These are phyloP conservation scores for Malassezia arunalokei DNA, from an alignment of 1,284 basidiomycete species.

Conservation along the genomic window DNA sequence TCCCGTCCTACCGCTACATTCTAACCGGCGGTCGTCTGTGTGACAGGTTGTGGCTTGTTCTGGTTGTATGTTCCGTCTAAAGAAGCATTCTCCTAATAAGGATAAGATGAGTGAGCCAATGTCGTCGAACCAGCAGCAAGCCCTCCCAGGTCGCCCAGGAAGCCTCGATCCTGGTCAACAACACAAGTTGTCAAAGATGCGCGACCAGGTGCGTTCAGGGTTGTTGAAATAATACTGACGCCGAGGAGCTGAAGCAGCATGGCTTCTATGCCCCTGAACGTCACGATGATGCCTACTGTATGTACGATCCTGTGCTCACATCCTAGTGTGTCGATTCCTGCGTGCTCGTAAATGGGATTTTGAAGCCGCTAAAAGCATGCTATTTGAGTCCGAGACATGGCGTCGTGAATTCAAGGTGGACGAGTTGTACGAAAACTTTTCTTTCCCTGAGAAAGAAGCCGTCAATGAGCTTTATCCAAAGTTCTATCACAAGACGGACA, in stretches of 20 bases:
- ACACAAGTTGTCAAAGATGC: slow-evolving; percentile 33
- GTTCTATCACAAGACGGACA: slow-evolving; percentile 88
- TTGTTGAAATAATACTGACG: not conserved
- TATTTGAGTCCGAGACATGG: slow-evolving; percentile 74
- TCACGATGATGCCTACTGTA: slow-evolving; percentile 41
- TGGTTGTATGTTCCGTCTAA: not conserved
- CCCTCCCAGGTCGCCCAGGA: slow-evolving; percentile 29
- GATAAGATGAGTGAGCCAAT: not conserved
- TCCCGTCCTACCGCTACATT: too few relatives aligned
- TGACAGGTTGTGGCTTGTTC: not conserved
- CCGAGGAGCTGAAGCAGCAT: slow-evolving; percentile 27
- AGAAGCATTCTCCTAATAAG: not conserved
- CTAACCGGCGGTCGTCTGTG: too few relatives aligned
- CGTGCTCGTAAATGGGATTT: slow-evolving; percentile 88
- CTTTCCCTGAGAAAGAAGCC: slow-evolving; percentile 69
- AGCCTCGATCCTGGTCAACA: slow-evolving; percentile 36
- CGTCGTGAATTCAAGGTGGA: slow-evolving; percentile 77
- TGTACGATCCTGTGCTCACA: not conserved
- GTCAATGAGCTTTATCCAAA: slow-evolving; percentile 91
- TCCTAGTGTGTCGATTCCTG: slow-evolving; percentile 55
- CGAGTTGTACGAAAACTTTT: slow-evolving; percentile 70
- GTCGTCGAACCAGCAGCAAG: not conserved
- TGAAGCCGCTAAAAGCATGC: slow-evolving; percentile 68
- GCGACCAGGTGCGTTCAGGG: slow-evolving; percentile 1
- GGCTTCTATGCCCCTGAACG: slow-evolving; percentile 37